A percentile compares a stretch with the other conserved stretches of the same genome.
These are phyloP conservation scores for Zymoseptoria pseudotritici DNA, from an alignment of 2,329 filamentous ascomycete species.

Conservation along the genomic window DNA sequence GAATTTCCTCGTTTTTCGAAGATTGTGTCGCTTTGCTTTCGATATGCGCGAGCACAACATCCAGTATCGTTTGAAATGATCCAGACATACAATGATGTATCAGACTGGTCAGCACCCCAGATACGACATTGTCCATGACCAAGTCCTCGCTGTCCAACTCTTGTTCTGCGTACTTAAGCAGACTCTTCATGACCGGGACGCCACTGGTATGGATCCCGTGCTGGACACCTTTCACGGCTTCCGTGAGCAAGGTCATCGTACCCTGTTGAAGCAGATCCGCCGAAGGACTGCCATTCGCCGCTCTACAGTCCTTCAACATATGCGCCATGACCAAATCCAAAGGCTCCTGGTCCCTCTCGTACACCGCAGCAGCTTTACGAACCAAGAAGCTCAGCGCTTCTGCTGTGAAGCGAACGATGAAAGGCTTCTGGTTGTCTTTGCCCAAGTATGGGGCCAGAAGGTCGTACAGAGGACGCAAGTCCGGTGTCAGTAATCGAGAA, in stretches of 20 bases:
- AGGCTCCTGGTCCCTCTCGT: slow-evolving; percentile 62
- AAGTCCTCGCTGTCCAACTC: slow-evolving; percentile 14
- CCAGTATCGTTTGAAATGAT: slow-evolving; percentile 62
- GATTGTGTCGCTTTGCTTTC: slow-evolving; percentile 32
- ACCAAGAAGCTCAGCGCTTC: slow-evolving; percentile 92
- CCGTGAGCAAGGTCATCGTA: slow-evolving; percentile 84
- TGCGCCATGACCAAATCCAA: slow-evolving; percentile 65
- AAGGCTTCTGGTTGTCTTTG: slow-evolving; percentile 70
- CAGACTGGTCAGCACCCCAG: slow-evolving; percentile 69
- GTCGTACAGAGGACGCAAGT: slow-evolving; percentile 76
- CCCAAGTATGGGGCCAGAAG: slow-evolving; percentile 79
- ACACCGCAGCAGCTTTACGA: slow-evolving; percentile 74
- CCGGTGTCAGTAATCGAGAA: slow-evolving; percentile 74
- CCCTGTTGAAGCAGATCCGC: slow-evolving; percentile 67
- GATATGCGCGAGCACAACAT: slow-evolving; percentile 51
- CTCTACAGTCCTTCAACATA: slow-evolving; percentile 58
- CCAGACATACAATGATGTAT: slow-evolving; percentile 74
- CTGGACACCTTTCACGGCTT: slow-evolving; percentile 62
- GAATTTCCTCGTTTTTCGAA: slow-evolving; percentile 28
- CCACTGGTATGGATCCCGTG: slow-evolving; percentile 52
- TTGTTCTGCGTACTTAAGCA: slow-evolving; percentile 31
- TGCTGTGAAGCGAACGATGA: slow-evolving; percentile 86
- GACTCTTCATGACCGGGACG: slow-evolving; percentile 44
- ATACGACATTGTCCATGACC: slow-evolving; percentile 50
- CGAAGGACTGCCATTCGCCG: slow-evolving; percentile 43